Evolutionary conservation across 23 red algal genomes (phyloP).

Genomic region (Gracilaria domingensis): DNA sequence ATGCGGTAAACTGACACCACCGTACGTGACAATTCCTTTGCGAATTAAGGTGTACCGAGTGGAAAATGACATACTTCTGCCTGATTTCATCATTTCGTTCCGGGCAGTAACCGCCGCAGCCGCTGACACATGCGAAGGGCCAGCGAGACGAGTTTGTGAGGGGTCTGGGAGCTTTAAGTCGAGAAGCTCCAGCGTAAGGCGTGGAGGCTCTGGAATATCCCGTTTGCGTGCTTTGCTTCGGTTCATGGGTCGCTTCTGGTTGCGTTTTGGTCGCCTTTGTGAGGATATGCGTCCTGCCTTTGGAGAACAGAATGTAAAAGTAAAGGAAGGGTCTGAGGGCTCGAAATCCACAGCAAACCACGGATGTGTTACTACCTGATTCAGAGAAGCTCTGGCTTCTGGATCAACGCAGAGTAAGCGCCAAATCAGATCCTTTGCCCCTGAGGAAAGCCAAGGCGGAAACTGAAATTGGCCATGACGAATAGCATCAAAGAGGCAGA

Average conservation of each 20-base stretch:
- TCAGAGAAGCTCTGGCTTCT: conserved; percentile 75
- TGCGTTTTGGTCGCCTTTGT: background rate
- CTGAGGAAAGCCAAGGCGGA: conserved; percentile 78
- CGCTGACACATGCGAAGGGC: background rate
- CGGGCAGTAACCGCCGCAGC: background rate
- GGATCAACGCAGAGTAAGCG: conserved; percentile 83
- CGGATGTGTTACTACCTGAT: conserved; percentile 81
- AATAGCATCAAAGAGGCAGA: conserved; percentile 75
- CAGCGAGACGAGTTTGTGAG: background rate
- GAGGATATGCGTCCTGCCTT: background rate
- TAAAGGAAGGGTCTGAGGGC: background rate
- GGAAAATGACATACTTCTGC: conserved; percentile 34
- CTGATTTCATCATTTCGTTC: conserved; percentile 32
- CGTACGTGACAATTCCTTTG: conserved; percentile 26
- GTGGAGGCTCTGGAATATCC: background rate
- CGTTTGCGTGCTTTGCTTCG: conserved; percentile 8
- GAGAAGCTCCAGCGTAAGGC: background rate
- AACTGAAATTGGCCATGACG: conserved; percentile 73
- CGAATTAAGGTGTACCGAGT: conserved; percentile 13
- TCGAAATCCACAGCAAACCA: conserved; percentile 84
- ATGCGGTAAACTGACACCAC: background rate
- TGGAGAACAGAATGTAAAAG: background rate
- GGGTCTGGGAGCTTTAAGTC: conserved; percentile 14
- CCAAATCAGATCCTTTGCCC: conserved; percentile 77
- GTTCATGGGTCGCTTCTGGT: conserved; percentile 5